Percentiles rank a stretch among this genome's conserved stretches.
phyloP scores from a whole-genome alignment of 169 alveolate genomes.

The Plasmodium vinckei region DNA sequence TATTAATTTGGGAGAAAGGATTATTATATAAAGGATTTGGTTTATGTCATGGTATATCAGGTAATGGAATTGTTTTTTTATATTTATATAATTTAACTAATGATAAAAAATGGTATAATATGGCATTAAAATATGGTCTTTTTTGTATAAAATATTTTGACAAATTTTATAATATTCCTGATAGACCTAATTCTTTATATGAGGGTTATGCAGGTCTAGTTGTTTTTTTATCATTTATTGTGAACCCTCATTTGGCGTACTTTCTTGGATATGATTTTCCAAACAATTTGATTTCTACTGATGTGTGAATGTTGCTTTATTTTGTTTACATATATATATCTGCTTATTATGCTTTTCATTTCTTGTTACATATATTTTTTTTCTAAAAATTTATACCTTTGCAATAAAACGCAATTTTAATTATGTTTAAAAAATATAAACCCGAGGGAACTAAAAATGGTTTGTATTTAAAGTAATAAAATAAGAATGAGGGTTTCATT shows the following conservation, averaged over 20 bases:
- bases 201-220: slow-evolving; percentile 64
- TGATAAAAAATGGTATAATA: slow-evolving; percentile 42
- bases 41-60: slow-evolving; percentile 67
- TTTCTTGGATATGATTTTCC: slow-evolving; percentile 47
- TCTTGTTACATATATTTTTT: too few species aligned
- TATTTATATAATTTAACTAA: slow-evolving; percentile 45
- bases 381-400: too few species aligned
- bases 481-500: too few species aligned
- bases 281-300: neutral
- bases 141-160: slow-evolving; percentile 53
- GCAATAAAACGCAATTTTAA: too few species aligned
- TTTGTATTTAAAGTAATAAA: too few species aligned
- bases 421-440: too few species aligned
- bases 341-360: too few species aligned
- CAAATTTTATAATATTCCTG: slow-evolving; percentile 39
- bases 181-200: slow-evolving; percentile 48
- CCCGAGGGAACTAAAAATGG: too few species aligned
- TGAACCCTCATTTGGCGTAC: slow-evolving; percentile 29
- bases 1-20: slow-evolving; percentile 47
- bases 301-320: neutral
- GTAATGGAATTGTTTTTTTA: slow-evolving; percentile 39
- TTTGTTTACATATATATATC: too few species aligned
- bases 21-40: slow-evolving; percentile 62
- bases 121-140: slow-evolving; percentile 57
- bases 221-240: slow-evolving; percentile 23